Conservation (phyloP, 2,329 filamentous ascomycete species). For the Penicillium rolfsii region DNA sequence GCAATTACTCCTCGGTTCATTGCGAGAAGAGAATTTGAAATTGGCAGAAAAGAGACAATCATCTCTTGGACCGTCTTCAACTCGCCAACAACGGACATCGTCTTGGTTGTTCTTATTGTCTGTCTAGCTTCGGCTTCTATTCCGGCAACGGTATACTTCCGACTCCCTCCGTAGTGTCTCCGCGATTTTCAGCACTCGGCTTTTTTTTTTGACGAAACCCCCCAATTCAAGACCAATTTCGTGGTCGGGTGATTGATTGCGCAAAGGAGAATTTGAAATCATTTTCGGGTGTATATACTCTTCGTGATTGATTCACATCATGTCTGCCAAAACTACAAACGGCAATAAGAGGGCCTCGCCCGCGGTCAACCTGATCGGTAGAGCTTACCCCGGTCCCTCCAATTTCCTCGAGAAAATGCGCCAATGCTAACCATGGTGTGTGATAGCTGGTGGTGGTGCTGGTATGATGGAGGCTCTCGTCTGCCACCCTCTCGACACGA, state of each 20-base stretch:
- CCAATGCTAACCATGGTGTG: conserved; percentile 23
- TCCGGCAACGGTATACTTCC: conserved; percentile 39
- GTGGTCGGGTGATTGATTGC: not conserved
- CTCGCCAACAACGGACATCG: not conserved
- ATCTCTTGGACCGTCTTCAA: not conserved
- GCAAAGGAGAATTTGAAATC: not conserved
- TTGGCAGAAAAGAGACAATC: not conserved
- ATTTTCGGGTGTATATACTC: not conserved
- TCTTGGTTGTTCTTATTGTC: not conserved
- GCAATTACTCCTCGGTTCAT: conserved; percentile 16
- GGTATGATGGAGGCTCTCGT: conserved; percentile 99
- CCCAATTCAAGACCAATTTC: not conserved
- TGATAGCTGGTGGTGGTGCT: conserved; percentile 84
- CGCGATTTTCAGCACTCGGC: conserved; percentile 7
- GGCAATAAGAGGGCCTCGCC: conserved; percentile 74
- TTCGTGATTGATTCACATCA: conserved; percentile 36
- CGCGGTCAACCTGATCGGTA: conserved; percentile 90
- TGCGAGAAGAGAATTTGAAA: not conserved
- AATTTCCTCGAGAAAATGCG: conserved; percentile 11
- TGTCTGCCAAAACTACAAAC: conserved; percentile 63
- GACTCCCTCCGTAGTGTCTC: conserved; percentile 33
- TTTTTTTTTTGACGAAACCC: not conserved
- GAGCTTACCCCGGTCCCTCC: conserved; percentile 32
- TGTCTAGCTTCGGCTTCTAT: conserved; percentile 10
- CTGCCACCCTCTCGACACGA: conserved; percentile 96